A percentile compares a stretch with the other conserved stretches of the same genome.
Evolutionary conservation across 495 filamentous ascomycete species (phyloP).

Genomic region (Peziza echinospora): DNA sequence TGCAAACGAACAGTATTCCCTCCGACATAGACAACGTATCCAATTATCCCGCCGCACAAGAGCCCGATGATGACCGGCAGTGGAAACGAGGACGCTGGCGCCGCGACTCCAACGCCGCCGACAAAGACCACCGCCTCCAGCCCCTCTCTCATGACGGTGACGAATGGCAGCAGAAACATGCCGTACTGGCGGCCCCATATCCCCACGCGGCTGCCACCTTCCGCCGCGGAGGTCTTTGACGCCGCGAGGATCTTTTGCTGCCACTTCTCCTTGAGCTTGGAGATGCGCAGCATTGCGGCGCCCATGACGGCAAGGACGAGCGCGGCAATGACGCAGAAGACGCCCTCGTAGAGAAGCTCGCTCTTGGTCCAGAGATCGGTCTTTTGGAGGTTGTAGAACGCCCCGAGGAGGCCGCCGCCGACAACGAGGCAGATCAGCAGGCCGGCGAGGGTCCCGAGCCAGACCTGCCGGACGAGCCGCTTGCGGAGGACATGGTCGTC

Average conservation of each 20-base stretch:
- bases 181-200: constrained; percentile 37
- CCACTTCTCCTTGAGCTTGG: constrained; percentile 54
- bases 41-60: constrained; percentile 30
- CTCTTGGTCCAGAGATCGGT: constrained; percentile 33
- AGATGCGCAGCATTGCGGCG: constrained; percentile 45
- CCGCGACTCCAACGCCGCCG: constrained; percentile 39
- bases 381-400: constrained; percentile 40
- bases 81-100: constrained; percentile 42
- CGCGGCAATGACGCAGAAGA: constrained; percentile 37
- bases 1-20: constrained; percentile 38
- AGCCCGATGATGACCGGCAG: constrained; percentile 39
- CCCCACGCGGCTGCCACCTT: constrained; percentile 26
- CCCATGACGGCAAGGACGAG: constrained; percentile 52
- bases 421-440: constrained; percentile 35
- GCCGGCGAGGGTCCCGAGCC: constrained; percentile 35
- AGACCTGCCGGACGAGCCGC: constrained; percentile 34
- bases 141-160: constrained; percentile 49
- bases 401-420: constrained; percentile 41
- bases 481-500: constrained; percentile 25
- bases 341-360: constrained; percentile 49
- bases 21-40: constrained; percentile 44
- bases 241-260: constrained; percentile 37
- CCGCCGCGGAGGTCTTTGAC: constrained; percentile 22
- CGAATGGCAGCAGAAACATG: constrained; percentile 50
- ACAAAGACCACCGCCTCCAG: constrained; percentile 51